Evolutionary conservation across 192 early-diverging fungal species (phyloP), one percentile per base, ranked within the genome.

Genomic region (Coemansia guatemalensis): DNA sequence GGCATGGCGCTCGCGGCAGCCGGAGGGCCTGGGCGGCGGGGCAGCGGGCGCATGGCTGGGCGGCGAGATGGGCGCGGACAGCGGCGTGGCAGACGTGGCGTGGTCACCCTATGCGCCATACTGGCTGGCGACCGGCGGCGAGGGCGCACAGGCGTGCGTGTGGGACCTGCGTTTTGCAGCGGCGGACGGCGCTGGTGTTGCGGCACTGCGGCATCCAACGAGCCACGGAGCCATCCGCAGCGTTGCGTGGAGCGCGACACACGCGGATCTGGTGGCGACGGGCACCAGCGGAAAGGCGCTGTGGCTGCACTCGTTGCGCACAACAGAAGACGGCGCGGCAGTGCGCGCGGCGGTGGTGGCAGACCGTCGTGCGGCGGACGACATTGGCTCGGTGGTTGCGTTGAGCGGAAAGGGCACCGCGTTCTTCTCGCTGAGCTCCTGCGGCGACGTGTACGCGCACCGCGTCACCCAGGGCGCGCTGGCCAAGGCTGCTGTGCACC

Each of bases 51-150:
- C 51, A 1, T 59, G 50, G 64, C 49, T 59, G 39, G 61, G 61
- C 29, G 55, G 56, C 9, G 51, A 7, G 23, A 33, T 4, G 6
- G 59, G 59, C 47, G 17, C 20, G 5, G n/a, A 39, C 59, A 33
- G 27, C 8, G 53, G 20, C n/a, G 48, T 48, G 21, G 29, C 30
- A 4, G 76, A 84, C 23, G 80, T 88, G 9, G 62, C 79, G 24
- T 91, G 90, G 84, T 88, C 85, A 60, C 88, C 89, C 23, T 90
- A 89, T 63, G 68, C 90, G 51, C 90, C 90, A 14, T 88, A 89
- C 67, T 91, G 88, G 90, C 62, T 92, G 51, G 89, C 89, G 0
- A 83, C 78, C 5, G 74, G 80, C 21, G 86, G 85, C 64, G 86
- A 88, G 39, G 82, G 83, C 65, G 78, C 77, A 1, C 71, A 78